Evolutionary conservation across 2,329 filamentous ascomycete species (phyloP).

Genomic region (Hypoxylon sp.): DNA sequence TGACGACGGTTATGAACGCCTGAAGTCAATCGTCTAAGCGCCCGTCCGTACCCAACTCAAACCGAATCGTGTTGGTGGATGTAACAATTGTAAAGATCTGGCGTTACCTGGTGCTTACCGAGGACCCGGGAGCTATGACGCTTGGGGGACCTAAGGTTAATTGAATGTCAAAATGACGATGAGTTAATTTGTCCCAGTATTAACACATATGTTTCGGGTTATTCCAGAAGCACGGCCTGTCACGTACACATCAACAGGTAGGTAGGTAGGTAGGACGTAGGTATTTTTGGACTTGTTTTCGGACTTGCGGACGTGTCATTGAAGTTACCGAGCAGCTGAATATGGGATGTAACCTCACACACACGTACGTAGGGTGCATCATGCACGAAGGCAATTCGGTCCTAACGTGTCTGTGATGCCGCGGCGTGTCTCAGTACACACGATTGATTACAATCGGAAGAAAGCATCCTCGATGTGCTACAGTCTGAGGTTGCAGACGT

Average conservation of each 20-base stretch:
- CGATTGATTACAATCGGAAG: constrained; percentile 3
- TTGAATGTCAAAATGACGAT: constrained; percentile 4
- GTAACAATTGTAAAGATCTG: constrained; percentile 2
- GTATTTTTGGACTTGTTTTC: neutral
- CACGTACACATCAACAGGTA: neutral
- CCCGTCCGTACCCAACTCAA: neutral
- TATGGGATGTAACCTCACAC: constrained; percentile 33
- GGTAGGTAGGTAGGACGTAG: neutral
- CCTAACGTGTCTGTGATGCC: constrained; percentile 15
- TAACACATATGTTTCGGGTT: neutral
- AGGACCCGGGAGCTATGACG: constrained; percentile 5
- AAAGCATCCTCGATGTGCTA: neutral
- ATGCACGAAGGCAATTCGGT: constrained; percentile 15
- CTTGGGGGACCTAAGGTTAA: neutral
- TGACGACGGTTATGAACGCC: neutral
- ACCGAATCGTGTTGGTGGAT: neutral
- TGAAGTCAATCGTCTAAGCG: neutral
- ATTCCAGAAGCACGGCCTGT: constrained; percentile 2
- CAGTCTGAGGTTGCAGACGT: neutral
- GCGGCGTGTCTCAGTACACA: constrained; percentile 1
- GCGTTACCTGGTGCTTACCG: constrained; percentile 12
- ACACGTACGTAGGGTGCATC: neutral
- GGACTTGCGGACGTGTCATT: constrained; percentile 17
- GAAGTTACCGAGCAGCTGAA: constrained; percentile 9
- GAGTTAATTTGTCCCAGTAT: constrained; percentile 6